Evolutionary conservation across 306 rosid genomes (phyloP).

Genomic region (Acmispon strigosus): DNA sequence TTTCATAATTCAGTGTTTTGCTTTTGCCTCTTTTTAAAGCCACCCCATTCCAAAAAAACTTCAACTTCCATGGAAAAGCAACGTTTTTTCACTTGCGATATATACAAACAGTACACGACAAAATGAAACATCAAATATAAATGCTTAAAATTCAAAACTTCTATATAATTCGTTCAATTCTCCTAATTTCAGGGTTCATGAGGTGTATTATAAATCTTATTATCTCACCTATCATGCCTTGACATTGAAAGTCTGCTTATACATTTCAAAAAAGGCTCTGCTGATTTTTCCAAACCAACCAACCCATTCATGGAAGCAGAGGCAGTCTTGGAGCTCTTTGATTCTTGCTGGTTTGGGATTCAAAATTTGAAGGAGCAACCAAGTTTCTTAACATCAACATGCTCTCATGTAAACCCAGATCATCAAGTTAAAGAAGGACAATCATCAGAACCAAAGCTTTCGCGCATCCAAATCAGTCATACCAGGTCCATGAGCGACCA

Average conservation of each 20-base stretch:
- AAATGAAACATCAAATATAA: not conserved
- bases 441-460: conserved; percentile 26
- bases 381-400: conserved; percentile 17
- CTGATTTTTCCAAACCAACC: conserved; percentile 12
- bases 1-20: conserved; percentile 8
- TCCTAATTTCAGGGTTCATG: conserved; percentile 6
- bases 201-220: not conserved
- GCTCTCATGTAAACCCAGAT: conserved; percentile 25
- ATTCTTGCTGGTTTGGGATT: conserved; percentile 59
- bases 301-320: conserved; percentile 60
- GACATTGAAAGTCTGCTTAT: not conserved
- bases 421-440: conserved; percentile 7
- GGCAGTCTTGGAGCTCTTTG: conserved; percentile 44
- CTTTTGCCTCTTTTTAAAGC: conserved; percentile 28
- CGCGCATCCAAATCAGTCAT: conserved; percentile 20
- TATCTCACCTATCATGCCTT: not conserved
- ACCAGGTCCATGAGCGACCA: conserved; percentile 70
- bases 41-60: not conserved
- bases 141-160: conserved; percentile 37
- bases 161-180: conserved; percentile 28
- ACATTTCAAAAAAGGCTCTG: conserved; percentile 1
- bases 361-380: conserved; percentile 26
- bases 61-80: conserved; percentile 6
- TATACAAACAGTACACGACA: conserved; percentile 5
- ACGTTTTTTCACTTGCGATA: not conserved